These are phyloP conservation scores for Fusarium pseudograminearum DNA, from an alignment of 2,329 filamentous ascomycete genomes.

Conservation along the genomic window DNA sequence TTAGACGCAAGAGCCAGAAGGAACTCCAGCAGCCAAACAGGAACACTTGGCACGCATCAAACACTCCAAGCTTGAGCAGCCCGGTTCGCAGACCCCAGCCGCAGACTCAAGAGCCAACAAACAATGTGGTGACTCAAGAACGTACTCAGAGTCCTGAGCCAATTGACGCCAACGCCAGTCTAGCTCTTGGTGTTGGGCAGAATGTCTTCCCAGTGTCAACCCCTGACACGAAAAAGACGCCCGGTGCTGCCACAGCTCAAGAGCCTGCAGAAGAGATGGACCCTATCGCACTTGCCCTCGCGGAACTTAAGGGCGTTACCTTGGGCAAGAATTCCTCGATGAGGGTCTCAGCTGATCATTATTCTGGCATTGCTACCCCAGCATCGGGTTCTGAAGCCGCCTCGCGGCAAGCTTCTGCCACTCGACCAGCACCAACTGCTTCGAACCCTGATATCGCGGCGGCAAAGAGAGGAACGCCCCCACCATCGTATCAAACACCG, in stretches of 20 bases:
- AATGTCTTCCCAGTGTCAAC: slow-evolving; percentile 95
- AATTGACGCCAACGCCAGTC: slow-evolving; percentile 90
- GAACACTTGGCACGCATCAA: slow-evolving; percentile 69
- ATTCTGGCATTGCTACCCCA: slow-evolving; percentile 92
- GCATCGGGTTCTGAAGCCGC: slow-evolving; percentile 63
- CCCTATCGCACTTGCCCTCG: slow-evolving; percentile 91
- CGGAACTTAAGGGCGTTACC: slow-evolving; percentile 87
- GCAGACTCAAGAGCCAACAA: slow-evolving; percentile 55
- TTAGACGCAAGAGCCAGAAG: slow-evolving; percentile 91
- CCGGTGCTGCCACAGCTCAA: slow-evolving; percentile 47
- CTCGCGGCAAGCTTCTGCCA: slow-evolving; percentile 43
- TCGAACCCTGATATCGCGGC: slow-evolving; percentile 61
- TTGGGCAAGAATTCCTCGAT: slow-evolving; percentile 81
- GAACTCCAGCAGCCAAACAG: slow-evolving; percentile 66
- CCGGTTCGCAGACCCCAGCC: slow-evolving; percentile 56
- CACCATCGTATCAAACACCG: slow-evolving; percentile 78
- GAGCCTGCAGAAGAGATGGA: slow-evolving; percentile 74
- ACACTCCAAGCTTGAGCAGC: slow-evolving; percentile 45
- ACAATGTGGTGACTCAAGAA: slow-evolving; percentile 53
- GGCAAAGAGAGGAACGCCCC: slow-evolving; percentile 79
- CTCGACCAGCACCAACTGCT: slow-evolving; percentile 69
- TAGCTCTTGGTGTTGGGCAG: slow-evolving; percentile 93
- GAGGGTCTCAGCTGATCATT: slow-evolving; percentile 94
- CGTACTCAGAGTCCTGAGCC: slow-evolving; percentile 78
- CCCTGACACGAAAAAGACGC: slow-evolving; percentile 69